phyloP scores from a whole-genome alignment of 306 rosid genomes.

The Sicyos baderoa region DNA sequence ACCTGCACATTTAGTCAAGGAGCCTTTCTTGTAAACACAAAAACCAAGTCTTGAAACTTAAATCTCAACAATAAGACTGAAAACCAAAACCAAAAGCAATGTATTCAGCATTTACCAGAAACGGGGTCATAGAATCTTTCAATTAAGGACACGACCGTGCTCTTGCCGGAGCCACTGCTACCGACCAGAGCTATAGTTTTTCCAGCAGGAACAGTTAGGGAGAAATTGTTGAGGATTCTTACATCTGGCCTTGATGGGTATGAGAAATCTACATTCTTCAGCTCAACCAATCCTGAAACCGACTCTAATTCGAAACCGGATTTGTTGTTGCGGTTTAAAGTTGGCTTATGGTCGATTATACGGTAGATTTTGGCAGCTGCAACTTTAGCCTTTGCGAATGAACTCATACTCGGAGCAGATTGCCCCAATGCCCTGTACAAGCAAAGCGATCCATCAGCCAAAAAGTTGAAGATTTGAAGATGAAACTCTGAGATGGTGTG shows the following conservation, averaged over 20 bases:
- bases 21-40: slow-evolving; percentile 4
- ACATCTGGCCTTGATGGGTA: slow-evolving; percentile 92
- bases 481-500: slow-evolving; percentile 1
- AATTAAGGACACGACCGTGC: slow-evolving; percentile 92
- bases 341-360: slow-evolving; percentile 74
- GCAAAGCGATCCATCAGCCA: slow-evolving; percentile 10
- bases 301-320: slow-evolving; percentile 65
- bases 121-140: slow-evolving; percentile 92
- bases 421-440: slow-evolving; percentile 80
- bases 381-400: slow-evolving; percentile 87
- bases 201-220: slow-evolving; percentile 77
- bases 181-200: slow-evolving; percentile 96
- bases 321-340: slow-evolving; percentile 64
- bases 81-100: slow-evolving; percentile 12
- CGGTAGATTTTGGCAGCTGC: slow-evolving; percentile 83
- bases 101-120: slow-evolving; percentile 39
- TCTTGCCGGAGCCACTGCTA: slow-evolving; percentile 97
- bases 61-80: slow-evolving; percentile 4
- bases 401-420: slow-evolving; percentile 92
- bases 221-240: slow-evolving; percentile 56
- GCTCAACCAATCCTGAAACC: slow-evolving; percentile 72
- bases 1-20: slow-evolving; percentile 37
- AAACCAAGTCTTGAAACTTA: background rate
- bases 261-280: slow-evolving; percentile 70
- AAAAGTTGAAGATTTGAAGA: background rate